Conservation (phyloP, 78 protist genomes). For the Protostelium mycophagum region DNA sequence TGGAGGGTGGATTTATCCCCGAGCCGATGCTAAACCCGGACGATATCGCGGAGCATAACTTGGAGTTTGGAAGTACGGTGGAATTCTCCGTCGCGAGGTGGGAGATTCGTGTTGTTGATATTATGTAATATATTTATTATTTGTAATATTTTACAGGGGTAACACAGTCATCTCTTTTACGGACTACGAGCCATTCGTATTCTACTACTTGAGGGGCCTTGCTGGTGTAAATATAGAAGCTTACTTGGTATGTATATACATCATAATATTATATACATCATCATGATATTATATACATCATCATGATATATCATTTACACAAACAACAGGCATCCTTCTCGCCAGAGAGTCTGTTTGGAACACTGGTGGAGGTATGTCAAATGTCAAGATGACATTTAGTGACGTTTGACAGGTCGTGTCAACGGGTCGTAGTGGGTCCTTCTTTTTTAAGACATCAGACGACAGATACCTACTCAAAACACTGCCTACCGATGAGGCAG, state of each 20-base stretch:
- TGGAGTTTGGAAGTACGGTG: not conserved
- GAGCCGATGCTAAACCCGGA: not conserved
- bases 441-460: conserved; percentile 44
- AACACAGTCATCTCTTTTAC: not conserved
- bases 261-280: not conserved
- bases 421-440: conserved; percentile 61
- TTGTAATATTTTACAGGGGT: not conserved
- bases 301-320: no score
- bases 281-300: not conserved
- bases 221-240: not conserved
- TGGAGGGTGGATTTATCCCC: not conserved
- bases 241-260: not conserved
- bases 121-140: no score
- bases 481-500: conserved; percentile 35
- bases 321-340: not conserved
- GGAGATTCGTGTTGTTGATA: not conserved
- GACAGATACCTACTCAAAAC: conserved; percentile 41
- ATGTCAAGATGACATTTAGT: not conserved
- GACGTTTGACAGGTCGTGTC: conserved; percentile 25
- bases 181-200: not conserved
- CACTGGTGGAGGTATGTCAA: not conserved
- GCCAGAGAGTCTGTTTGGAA: not conserved
- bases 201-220: not conserved
- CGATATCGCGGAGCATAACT: not conserved
- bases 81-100: not conserved